Evolutionary conservation across 2,329 filamentous ascomycete genomes (phyloP), one percentile per base, ranked within the genome.

Genomic region (Fusarium vanettenii): DNA sequence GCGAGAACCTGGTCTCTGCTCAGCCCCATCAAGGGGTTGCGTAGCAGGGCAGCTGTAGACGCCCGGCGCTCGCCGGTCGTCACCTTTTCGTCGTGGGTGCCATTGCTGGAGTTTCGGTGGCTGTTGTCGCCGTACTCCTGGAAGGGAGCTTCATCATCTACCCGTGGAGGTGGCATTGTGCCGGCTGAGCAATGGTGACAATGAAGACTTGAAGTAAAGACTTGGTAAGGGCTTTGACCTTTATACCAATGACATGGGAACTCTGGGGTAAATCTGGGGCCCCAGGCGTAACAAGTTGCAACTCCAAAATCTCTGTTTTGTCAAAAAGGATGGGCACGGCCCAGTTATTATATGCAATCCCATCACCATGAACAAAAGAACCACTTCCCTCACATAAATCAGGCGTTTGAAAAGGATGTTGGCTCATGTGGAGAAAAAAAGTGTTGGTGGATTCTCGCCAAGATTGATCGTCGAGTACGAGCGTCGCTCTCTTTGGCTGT

Each of bases 1-100:
- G 76, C 76, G 2, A 83, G 62, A 2, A 84, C 16, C 56, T 81
- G 77, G 1, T 80, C 78, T 2, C 74, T 66, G 4, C 73, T 81
- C 74, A 82, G 67, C 0, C 81, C 80, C 2, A 67, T 65, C 2
- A 84, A 67, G 0, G 82, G 82, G 39, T 83, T 83, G 16, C 78
- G 76, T 0, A 82, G 69, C 0, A 81, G 76, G 11, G 81, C 75
- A 0, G 80, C 78, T 1, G 79, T 78, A 0, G 80, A 79, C 5
- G 66, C 71, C 2, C 66, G 56, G 14, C 65, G 70, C 27, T 71
- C 70, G 0, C 52, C 67, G 1, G 37, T 48, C 16, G 69, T 64
- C 3, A 63, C 59, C 9, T 72, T 71, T n/a, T 79, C 75, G 11
- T 77, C 73, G 7, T 71, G 69, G 11, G 72, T 73, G 1, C 69